phyloP scores from a whole-genome alignment of 2,329 filamentous ascomycete species.

The Coniochaeta ligniaria region DNA sequence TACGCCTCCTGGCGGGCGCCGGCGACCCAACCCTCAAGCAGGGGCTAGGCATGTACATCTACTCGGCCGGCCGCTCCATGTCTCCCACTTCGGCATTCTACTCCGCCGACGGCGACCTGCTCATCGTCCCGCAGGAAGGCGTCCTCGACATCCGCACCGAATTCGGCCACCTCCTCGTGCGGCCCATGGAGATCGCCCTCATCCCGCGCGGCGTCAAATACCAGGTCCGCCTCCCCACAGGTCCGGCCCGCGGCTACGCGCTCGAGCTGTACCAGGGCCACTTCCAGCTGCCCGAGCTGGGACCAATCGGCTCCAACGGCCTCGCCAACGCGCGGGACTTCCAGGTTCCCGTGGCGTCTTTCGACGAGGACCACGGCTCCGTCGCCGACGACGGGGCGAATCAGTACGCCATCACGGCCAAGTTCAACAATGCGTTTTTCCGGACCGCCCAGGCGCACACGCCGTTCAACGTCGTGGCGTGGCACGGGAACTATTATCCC shows the following conservation, averaged over 20 bases:
- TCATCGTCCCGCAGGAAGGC: constrained; percentile 71
- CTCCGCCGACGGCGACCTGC: constrained; percentile 72
- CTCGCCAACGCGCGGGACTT: constrained; percentile 74
- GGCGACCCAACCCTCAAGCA: constrained; percentile 74
- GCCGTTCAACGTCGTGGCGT: constrained; percentile 72
- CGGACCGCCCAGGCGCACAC: constrained; percentile 59
- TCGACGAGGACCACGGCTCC: constrained; percentile 48
- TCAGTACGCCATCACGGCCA: constrained; percentile 47
- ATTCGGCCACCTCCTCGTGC: constrained; percentile 65
- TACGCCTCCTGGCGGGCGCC: constrained; percentile 69
- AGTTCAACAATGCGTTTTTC: constrained; percentile 64
- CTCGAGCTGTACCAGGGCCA: constrained; percentile 69
- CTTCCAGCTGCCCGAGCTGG: constrained; percentile 64
- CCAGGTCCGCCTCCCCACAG: constrained; percentile 57
- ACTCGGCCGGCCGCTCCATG: constrained; percentile 75
- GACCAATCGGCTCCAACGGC: constrained; percentile 66
- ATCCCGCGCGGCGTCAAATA: constrained; percentile 70
- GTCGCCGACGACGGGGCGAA: constrained; percentile 27
- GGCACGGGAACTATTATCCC: constrained; percentile 75
- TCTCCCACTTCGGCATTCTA: constrained; percentile 68
- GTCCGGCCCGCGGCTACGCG: constrained; percentile 64
- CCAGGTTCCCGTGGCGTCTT: constrained; percentile 62
- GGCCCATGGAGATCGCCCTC: constrained; percentile 71
- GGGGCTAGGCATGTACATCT: constrained; percentile 75
- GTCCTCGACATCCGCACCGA: constrained; percentile 71